phyloP scores from a whole-genome alignment of 495 filamentous ascomycete species.

The Endocarpon pusillum region DNA sequence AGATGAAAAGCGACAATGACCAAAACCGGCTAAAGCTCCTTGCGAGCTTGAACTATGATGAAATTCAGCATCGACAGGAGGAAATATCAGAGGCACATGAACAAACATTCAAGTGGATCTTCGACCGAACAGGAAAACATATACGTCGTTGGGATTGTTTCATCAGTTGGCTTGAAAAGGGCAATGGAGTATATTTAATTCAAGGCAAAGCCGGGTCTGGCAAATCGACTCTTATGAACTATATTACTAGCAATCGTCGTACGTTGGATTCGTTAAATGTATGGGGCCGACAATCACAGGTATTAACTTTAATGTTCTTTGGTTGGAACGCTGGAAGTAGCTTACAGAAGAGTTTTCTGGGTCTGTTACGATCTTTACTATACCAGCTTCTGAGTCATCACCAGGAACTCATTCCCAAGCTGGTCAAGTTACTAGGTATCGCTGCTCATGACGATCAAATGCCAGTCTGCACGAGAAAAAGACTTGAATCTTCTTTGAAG shows the following conservation, averaged over 20 bases:
- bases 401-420: neutral
- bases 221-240: slow-evolving; percentile 1
- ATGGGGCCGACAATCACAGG: neutral
- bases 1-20: too few relatives aligned
- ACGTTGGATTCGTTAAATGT: neutral
- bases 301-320: neutral
- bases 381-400: neutral
- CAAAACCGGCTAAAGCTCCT: too few relatives aligned
- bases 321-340: neutral
- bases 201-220: slow-evolving; percentile 1
- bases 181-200: slow-evolving; percentile 1
- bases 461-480: neutral
- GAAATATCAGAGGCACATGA: neutral
- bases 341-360: neutral
- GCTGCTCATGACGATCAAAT: neutral
- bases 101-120: slow-evolving; percentile 1
- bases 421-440: neutral
- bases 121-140: neutral
- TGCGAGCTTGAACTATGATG: neutral
- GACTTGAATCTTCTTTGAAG: slow-evolving; percentile 1
- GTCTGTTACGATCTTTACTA: slow-evolving; percentile 1
- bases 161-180: neutral
- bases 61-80: neutral
- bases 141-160: neutral
- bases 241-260: neutral